Evolutionary conservation across 139 green algal genomes (phyloP).

Genomic region (Chloropicon primus): DNA sequence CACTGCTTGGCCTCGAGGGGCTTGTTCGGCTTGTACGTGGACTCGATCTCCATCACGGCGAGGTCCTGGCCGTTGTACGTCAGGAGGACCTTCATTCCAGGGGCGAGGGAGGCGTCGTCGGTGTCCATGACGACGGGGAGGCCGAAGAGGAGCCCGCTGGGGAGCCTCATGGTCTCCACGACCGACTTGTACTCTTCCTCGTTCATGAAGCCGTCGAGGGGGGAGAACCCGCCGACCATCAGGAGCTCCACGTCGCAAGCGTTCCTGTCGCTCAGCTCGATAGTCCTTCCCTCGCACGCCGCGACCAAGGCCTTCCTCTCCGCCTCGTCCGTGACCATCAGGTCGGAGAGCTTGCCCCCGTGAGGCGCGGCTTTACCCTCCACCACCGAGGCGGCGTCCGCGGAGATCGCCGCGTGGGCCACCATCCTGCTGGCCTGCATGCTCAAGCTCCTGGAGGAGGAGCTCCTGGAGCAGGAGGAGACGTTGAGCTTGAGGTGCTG

Average conservation of each 20-base stretch:
- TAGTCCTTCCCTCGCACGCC: slow-evolving; percentile 4
- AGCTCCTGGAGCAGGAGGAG: neutral
- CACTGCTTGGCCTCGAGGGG: slow-evolving; percentile 58
- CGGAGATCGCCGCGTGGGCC: neutral
- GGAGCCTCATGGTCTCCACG: slow-evolving; percentile 24
- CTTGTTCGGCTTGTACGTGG: slow-evolving; percentile 56
- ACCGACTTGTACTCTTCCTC: slow-evolving; percentile 21
- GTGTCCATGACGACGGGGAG: slow-evolving; percentile 78
- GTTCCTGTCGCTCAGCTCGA: slow-evolving; percentile 24
- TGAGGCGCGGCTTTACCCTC: slow-evolving; percentile 12
- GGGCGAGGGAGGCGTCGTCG: slow-evolving; percentile 40
- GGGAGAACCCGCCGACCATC: slow-evolving; percentile 24
- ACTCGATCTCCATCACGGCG: slow-evolving; percentile 38
- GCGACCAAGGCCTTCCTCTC: slow-evolving; percentile 12
- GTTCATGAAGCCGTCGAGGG: slow-evolving; percentile 27
- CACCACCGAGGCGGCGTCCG: neutral
- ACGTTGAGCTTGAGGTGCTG: neutral
- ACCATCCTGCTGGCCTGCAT: neutral
- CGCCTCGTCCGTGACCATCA: slow-evolving; percentile 20
- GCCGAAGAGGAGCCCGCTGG: slow-evolving; percentile 46
- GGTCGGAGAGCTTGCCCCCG: slow-evolving; percentile 24
- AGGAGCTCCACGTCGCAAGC: slow-evolving; percentile 34
- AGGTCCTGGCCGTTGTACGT: slow-evolving; percentile 56
- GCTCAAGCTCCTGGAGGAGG: neutral
- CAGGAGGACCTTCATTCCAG: slow-evolving; percentile 33